Evolutionary conservation across 2,329 filamentous ascomycete species (phyloP).

Genomic region (Pyricularia pennisetigena): DNA sequence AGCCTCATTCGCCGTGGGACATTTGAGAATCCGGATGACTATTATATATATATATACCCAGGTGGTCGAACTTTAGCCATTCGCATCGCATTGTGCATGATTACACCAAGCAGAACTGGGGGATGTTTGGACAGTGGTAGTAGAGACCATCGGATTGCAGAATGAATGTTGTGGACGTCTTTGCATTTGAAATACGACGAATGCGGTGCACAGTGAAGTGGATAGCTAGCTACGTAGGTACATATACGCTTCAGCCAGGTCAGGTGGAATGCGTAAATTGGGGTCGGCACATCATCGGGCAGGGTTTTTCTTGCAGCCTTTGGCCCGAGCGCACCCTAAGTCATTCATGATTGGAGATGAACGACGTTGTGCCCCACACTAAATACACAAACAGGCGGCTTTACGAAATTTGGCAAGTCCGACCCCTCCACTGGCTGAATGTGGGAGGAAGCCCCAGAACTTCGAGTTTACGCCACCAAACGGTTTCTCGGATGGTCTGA

Average conservation of each 20-base stretch:
- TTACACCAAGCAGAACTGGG: neutral
- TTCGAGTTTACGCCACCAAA: neutral
- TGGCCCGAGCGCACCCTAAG: neutral
- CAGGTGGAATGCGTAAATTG: neutral
- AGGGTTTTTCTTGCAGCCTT: neutral
- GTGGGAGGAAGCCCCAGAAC: neutral
- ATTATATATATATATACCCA: too few species aligned
- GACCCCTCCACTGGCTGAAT: slow-evolving; percentile 1
- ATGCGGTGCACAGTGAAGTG: too few species aligned
- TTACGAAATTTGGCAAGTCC: slow-evolving; percentile 4
- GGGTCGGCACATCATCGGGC: neutral
- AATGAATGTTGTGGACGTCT: neutral
- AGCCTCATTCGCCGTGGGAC: neutral
- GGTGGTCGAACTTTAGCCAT: neutral
- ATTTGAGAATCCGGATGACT: neutral
- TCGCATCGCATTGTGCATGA: neutral
- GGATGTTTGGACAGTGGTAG: neutral
- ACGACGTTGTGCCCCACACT: neutral
- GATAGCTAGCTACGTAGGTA: too few species aligned
- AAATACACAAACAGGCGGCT: slow-evolving; percentile 2
- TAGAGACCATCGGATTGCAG: neutral
- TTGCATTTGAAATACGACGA: too few species aligned
- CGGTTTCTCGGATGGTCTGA: neutral
- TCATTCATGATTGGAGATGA: neutral
- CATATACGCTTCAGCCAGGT: neutral